Conservation (phyloP, 1,139 yeast genomes). For the Wickerhamomyces sp. region DNA sequence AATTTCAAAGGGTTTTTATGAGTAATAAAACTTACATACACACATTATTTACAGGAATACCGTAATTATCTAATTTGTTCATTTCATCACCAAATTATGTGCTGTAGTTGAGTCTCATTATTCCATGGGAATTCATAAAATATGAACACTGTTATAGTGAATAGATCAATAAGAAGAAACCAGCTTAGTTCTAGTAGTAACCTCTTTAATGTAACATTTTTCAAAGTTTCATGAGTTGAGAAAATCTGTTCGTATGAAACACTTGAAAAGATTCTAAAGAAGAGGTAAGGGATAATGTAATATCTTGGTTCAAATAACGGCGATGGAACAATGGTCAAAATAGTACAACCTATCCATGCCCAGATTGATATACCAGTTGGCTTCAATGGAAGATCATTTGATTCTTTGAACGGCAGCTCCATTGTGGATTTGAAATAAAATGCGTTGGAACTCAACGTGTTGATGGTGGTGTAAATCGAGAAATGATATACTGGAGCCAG, state of each 20-base stretch:
- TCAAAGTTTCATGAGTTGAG: slow-evolving; percentile 18
- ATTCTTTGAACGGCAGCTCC: slow-evolving; percentile 31
- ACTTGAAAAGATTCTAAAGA: slow-evolving; percentile 61
- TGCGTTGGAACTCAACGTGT: slow-evolving; percentile 31
- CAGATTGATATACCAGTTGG: slow-evolving; percentile 38
- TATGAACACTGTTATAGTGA: slow-evolving; percentile 53
- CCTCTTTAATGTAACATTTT: slow-evolving; percentile 31
- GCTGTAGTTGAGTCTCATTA: slow-evolving; percentile 54
- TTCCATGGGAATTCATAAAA: slow-evolving; percentile 65
- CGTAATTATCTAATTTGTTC: too few relatives aligned
- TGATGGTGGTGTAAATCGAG: slow-evolving; percentile 45
- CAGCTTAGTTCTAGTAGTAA: slow-evolving; percentile 55
- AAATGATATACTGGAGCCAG: slow-evolving; percentile 74
- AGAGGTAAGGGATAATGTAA: slow-evolving; percentile 72
- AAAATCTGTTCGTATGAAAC: slow-evolving; percentile 37
- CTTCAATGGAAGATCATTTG: slow-evolving; percentile 32
- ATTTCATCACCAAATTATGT: slow-evolving; percentile 75
- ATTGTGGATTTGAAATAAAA: slow-evolving; percentile 29
- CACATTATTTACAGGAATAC: too few relatives aligned
- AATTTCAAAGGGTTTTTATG: too few relatives aligned
- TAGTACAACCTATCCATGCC: slow-evolving; percentile 48
- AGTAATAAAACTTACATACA: background rate
- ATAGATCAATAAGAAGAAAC: slow-evolving; percentile 51
- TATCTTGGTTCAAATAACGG: slow-evolving; percentile 94
- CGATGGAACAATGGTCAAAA: slow-evolving; percentile 71